These are phyloP conservation scores for Tritrichomonas musculus DNA, from an alignment of 208 protist genomes.

Conservation along the genomic window DNA sequence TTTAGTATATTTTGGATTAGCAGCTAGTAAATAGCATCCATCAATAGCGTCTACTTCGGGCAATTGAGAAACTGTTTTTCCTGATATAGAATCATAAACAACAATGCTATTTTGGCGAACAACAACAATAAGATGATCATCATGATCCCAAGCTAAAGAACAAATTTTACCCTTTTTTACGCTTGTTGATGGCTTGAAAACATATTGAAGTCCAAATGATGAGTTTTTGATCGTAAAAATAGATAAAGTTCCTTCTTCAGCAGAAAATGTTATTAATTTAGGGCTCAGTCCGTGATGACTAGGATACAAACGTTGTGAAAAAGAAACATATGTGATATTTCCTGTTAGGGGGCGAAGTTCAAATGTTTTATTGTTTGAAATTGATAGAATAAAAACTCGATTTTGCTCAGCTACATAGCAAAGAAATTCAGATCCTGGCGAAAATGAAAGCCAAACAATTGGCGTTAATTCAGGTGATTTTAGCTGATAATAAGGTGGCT, in stretches of 20 bases:
- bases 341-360: not conserved
- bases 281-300: not conserved
- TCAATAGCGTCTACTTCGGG: not conserved
- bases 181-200: not conserved
- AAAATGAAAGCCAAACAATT: not conserved
- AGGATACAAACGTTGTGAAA: not conserved
- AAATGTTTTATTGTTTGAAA: not conserved
- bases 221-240: not conserved
- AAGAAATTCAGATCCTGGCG: not conserved
- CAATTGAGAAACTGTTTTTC: not conserved
- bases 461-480: not conserved
- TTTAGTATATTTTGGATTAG: not conserved
- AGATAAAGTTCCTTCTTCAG: not conserved
- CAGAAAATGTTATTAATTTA: not conserved
- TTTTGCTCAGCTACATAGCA: not conserved
- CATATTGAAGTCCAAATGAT: not conserved
- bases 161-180: not conserved
- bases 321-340: not conserved
- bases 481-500: not conserved
- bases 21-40: not conserved
- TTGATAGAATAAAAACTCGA: not conserved
- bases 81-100: not conserved
- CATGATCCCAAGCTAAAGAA: not conserved
- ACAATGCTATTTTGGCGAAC: not conserved
- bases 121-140: not conserved